Evolutionary conservation across 2,329 filamentous ascomycete species (phyloP), one percentile per base, ranked within the genome.

Genomic region (Fusarium succisae): DNA sequence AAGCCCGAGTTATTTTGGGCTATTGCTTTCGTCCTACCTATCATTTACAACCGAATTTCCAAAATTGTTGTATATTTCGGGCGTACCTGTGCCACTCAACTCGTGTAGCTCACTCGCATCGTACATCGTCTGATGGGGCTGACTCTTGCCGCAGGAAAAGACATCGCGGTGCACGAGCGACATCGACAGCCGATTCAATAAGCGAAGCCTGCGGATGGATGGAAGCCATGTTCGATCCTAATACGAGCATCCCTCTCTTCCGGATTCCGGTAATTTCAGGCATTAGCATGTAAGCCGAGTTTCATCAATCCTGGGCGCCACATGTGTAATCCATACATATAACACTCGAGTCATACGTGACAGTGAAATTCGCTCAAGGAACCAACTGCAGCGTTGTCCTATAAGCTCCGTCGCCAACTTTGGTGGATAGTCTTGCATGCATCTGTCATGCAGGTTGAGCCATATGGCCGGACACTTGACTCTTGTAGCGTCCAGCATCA

Each of bases 121-220:
- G 64, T 56, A 72, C 69, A 73, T 73, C 44, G 69, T 69, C 69
- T 71, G 67, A 71, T 60, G 69, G 66, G 62, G 50, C 62, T 72
- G 67, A 58, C 30, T 50, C 26, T 59, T 69, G 71, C 63, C 72
- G 63, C 71, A 74, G 63, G 68, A 64, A 74, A 68, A 74, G 72
- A 74, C 72, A 74, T 68, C 24, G 45, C 24, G 57, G 53, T 57
- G 51, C 30, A 60, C 66, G 57, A 66, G 57, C 45, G 39, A 74
- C 55, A 72, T 69, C 59, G 63, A 64, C 43, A 69, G 63, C 41
- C 54, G 71, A 55, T 74, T 74, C 67, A 74, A 72, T 74, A 74
- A 74, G 71, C 71, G 71, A 74, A 74, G 67, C 45, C 55, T 56
- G 62, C 71, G 71, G 71, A 65, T 74, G 66, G 50, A 72, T 58